Evolutionary conservation across 164 flowering plant genomes (phyloP), one percentile per base, ranked within the genome.

Genomic region (Nymphaea colorata): DNA sequence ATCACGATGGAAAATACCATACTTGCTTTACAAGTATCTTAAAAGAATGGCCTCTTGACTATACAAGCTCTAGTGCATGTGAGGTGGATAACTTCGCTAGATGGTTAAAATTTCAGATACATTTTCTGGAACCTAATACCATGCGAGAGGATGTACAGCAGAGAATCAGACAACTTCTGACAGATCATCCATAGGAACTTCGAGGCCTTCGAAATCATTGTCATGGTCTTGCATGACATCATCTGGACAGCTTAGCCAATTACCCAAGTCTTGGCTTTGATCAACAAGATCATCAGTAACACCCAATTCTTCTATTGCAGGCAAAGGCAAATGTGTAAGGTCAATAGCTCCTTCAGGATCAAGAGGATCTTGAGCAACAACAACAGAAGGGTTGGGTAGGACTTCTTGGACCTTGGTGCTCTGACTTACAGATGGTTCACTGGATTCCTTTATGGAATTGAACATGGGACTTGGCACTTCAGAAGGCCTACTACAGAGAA

Each of bases 171-270:
- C 8, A 71, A 87, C 70, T 5, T 82, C 85, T 6, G 86, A 77
- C 11, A 86, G 85, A 69, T 88, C 91, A 68, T 88, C 91, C 94
- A 88, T 82, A 43, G 94, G 94, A 70, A 85, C 84, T 53, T 61
- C 85, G 86, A 64, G 89, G 91, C 72, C 68, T 45, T 79, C 71
- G 14, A 8, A 51, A 51, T 51, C 57, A 51, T 51, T 51, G 74
- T 81, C 84, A 75, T 77, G 75, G 44, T 86, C 94, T 78, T 80
- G 87, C 65, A 86, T 71, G 12, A 75, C 79, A 41, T 81, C 89
- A 63, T 76, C 90, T 59, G 84, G 86, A 64, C 84, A 75, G 65
- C 79, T 79, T 41, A 85, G 79, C 83, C 82, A 85, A 15, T 80
- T 69, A 72, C 75, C 68, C 17, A 86, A 67, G 78, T 85, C 92